phyloP scores from a whole-genome alignment of 805 yeast genomes.

The Candida maesae region DNA sequence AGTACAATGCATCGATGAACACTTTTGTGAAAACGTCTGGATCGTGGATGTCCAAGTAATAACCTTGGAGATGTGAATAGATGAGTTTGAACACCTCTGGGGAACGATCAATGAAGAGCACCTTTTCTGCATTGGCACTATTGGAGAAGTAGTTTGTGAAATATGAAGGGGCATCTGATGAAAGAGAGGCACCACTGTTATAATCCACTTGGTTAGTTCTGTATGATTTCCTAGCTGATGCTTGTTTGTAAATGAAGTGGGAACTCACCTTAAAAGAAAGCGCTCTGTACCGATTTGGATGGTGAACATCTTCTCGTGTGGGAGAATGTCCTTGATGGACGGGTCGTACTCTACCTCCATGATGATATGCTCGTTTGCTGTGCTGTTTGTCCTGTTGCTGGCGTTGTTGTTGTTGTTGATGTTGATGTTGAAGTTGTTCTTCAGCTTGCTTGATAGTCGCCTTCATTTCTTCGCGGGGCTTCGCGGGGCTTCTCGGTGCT shows the following conservation, averaged over 20 bases:
- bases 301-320: slow-evolving; percentile 65
- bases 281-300: slow-evolving; percentile 65
- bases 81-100: slow-evolving; percentile 66
- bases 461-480: no score
- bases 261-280: slow-evolving; percentile 40
- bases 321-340: slow-evolving; percentile 49
- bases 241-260: not conserved
- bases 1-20: slow-evolving; percentile 70
- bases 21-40: slow-evolving; percentile 61
- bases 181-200: slow-evolving; percentile 76
- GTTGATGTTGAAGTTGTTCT: not conserved
- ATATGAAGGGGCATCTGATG: slow-evolving; percentile 85
- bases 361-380: slow-evolving; percentile 37
- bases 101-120: slow-evolving; percentile 69
- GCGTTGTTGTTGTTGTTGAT: not conserved
- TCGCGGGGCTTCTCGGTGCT: no score
- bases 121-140: slow-evolving; percentile 33
- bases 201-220: no score
- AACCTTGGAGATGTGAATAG: slow-evolving; percentile 76
- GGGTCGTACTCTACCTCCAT: slow-evolving; percentile 40
- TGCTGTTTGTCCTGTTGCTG: not conserved
- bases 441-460: no score
- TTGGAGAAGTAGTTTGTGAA: slow-evolving; percentile 67
- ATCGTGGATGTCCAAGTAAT: slow-evolving; percentile 54
- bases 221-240: no score